phyloP scores from a whole-genome alignment of 345 rosid genomes.

The Citrus glauca region DNA sequence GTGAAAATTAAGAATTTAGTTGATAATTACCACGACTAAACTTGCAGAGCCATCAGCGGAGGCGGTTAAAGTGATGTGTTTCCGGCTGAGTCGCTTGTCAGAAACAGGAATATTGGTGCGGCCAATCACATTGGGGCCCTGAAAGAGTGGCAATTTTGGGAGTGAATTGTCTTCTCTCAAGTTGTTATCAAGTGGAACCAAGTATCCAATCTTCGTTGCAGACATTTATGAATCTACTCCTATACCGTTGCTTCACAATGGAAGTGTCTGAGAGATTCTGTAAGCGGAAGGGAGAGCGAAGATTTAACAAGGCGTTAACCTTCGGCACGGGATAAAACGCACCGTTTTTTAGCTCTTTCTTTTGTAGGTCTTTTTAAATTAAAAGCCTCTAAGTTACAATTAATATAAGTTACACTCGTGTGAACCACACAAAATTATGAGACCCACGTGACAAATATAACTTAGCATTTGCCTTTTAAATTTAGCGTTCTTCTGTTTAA shows the following conservation, averaged over 20 bases:
- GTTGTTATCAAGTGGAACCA: slow-evolving; percentile 55
- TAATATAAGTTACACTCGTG: too few relatives aligned
- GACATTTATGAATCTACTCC: not conserved
- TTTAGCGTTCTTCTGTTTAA: not conserved
- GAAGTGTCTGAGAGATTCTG: too few relatives aligned
- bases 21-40: slow-evolving; percentile 44
- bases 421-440: too few relatives aligned
- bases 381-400: too few relatives aligned
- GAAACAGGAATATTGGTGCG: slow-evolving; percentile 46
- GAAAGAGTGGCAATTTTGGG: slow-evolving; percentile 45
- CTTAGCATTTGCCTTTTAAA: too few relatives aligned
- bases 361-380: not conserved
- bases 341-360: not conserved
- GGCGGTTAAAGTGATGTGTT: slow-evolving; percentile 57
- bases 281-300: not conserved
- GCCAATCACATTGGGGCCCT: slow-evolving; percentile 67
- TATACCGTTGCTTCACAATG: not conserved
- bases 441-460: too few relatives aligned
- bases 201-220: slow-evolving; percentile 35
- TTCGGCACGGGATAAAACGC: not conserved
- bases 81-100: slow-evolving; percentile 87
- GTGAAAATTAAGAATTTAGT: not conserved
- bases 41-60: slow-evolving; percentile 48
- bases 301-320: not conserved
- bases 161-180: slow-evolving; percentile 51